A percentile compares a stretch with the other conserved stretches of the same genome.
phyloP scores from a whole-genome alignment of 805 yeast species.

The Kuraishia piskuri region DNA sequence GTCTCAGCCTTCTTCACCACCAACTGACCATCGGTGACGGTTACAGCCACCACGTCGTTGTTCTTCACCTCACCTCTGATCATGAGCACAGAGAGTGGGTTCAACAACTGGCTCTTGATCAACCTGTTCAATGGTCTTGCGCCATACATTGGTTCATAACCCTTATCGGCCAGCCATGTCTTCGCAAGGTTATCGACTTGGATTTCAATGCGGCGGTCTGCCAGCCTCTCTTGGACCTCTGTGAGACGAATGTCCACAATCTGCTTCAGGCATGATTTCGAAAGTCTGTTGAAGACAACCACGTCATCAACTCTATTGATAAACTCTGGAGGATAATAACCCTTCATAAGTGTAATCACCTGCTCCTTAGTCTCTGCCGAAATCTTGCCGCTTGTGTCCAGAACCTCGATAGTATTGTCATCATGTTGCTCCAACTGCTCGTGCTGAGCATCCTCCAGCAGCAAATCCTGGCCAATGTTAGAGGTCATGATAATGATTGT shows the following conservation, averaged over 20 bases:
- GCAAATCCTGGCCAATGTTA: conserved; percentile 88
- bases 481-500: conserved; percentile 96
- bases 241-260: conserved; percentile 80
- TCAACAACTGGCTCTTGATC: conserved; percentile 74
- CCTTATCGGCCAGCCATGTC: conserved; percentile 71
- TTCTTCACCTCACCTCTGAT: conserved; percentile 69
- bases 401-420: conserved; percentile 19
- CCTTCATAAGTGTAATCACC: conserved; percentile 63
- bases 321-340: conserved; percentile 87
- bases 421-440: conserved; percentile 3
- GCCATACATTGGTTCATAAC: conserved; percentile 89
- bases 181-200: conserved; percentile 53
- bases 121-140: conserved; percentile 94
- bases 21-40: conserved; percentile 22
- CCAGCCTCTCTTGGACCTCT: conserved; percentile 74
- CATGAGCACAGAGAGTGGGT: conserved; percentile 77
- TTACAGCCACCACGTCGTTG: conserved; percentile 46
- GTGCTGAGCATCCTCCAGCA: conserved; percentile 50
- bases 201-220: conserved; percentile 65
- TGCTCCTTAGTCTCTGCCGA: conserved; percentile 39
- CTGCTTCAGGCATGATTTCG: conserved; percentile 61
- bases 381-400: conserved; percentile 53
- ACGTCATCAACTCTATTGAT: conserved; percentile 90
- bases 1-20: background rate
- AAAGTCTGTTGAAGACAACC: conserved; percentile 85